Percentiles rank a stretch among this genome's conserved stretches.
Conservation (phyloP, 208 protist genomes). For the Acanthamoeba rhysodes region DNA sequence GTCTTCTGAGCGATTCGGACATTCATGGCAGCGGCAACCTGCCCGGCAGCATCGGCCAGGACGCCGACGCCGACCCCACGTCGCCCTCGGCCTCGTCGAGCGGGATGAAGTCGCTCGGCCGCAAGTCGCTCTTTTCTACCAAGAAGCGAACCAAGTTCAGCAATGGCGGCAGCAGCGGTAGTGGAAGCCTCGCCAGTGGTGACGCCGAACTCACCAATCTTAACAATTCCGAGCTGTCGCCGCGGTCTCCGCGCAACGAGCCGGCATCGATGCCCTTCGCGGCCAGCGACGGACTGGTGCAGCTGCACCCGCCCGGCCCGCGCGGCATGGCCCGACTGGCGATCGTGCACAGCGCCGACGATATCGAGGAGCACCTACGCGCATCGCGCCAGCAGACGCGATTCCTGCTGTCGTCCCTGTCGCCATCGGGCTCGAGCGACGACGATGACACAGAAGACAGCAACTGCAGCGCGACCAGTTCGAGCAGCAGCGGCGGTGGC, state of each 20-base stretch:
- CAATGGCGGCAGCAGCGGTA: neutral
- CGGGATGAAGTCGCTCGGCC: neutral
- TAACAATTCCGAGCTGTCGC: neutral
- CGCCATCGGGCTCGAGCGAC: neutral
- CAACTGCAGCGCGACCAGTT: neutral
- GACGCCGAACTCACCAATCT: neutral
- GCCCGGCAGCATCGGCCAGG: neutral
- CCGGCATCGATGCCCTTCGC: neutral
- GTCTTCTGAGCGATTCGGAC: neutral
- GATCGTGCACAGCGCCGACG: constrained; percentile 20
- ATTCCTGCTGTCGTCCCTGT: neutral
- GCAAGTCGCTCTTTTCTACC: neutral
- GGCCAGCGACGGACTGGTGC: neutral
- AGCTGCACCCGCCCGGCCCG: neutral
- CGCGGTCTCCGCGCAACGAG: too few species aligned
- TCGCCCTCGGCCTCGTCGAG: neutral
- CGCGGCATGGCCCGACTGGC: neutral
- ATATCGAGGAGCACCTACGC: neutral
- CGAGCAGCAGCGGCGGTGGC: neutral
- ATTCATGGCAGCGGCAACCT: neutral
- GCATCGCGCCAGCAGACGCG: neutral
- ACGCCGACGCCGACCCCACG: neutral
- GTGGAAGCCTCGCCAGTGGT: too few species aligned
- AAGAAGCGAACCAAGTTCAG: neutral
- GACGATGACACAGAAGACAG: neutral